Base-by-base conservation (phyloP, 1,284 basidiomycete species). In the Sporisorium graminicola region DNA sequence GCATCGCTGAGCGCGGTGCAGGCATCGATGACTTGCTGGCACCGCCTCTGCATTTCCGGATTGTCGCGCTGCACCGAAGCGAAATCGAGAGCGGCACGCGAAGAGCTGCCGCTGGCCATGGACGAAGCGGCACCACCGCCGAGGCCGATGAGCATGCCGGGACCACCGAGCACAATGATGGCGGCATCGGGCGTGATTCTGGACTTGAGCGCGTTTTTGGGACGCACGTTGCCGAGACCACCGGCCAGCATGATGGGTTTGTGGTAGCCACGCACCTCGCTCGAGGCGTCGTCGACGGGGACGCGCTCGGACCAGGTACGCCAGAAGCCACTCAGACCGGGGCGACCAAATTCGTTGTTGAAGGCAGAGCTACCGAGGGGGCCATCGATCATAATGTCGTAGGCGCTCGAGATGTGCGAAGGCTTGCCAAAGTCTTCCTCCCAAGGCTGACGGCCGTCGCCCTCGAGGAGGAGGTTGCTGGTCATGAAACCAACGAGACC, bases 241-340 rank as follows among this genome's bases (percentile, higher is more conserved):
- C 96, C 96, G 18, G 97, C 97, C 75, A 99, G 92, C 97, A 99
- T 99, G 88, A 99, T 98, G 16, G 96, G 96, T 86, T 99, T 99
- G 88, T 99, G 97, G 87, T 98, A 99, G 0, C 96, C 96, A 65
- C 95, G 89, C n/a, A 95, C 89, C 84, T 95, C 91, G 52, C 46
- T 40, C 6, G 49, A 37, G 53, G 67, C 73, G 33, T 75, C 69
- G 18, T 66, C 71, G 52, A 57, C 55, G 27, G 82, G 78, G 53
- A 85, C 77, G 4, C 79, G 73, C 58, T 84, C 81, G 55, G 75
- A 83, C 65, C 77, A 83, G 50, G 85, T 86, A 49, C 85, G 73
- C 82, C 78, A 82, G 72, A 85, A 84, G 81, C 88, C 76, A 93
- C 89, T 58, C 89, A 88, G 80, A 24, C 85, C 95, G 0, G 97